These are phyloP conservation scores for Melampsora abietis-canadensis DNA, from an alignment of 1,284 basidiomycete species.

Conservation along the genomic window DNA sequence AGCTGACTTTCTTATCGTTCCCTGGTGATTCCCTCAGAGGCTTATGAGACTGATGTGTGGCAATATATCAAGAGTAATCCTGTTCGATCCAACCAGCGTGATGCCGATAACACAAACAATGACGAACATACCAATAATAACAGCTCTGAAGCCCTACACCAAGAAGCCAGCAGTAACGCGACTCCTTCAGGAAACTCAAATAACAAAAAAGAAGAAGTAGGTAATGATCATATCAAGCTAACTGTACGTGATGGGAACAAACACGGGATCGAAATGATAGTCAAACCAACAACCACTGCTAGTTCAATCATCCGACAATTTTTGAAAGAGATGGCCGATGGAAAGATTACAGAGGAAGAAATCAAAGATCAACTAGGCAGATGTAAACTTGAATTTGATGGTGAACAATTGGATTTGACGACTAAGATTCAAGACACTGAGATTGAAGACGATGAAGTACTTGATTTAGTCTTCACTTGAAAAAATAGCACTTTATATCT, in stretches of 20 bases:
- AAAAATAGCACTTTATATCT: not conserved
- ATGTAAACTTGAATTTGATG: slow-evolving; percentile 25
- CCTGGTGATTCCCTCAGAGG: slow-evolving; percentile 8
- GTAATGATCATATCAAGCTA: slow-evolving; percentile 2
- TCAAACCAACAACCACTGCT: not conserved
- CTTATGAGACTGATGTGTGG: slow-evolving; percentile 26
- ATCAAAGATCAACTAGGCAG: not conserved
- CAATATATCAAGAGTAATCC: slow-evolving; percentile 17
- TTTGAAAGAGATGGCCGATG: slow-evolving; percentile 6
- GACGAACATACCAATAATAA: not conserved
- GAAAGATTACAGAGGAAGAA: not conserved
- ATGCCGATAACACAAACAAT: not conserved
- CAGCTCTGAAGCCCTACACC: not conserved
- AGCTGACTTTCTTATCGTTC: not conserved
- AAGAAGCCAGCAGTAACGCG: not conserved
- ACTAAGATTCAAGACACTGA: slow-evolving; percentile 16
- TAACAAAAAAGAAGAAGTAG: too few relatives aligned
- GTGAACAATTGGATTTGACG: slow-evolving; percentile 5
- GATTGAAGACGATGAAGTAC: slow-evolving; percentile 17
- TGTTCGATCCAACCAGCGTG: not conserved
- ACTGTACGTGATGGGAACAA: slow-evolving; percentile 18
- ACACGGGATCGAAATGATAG: not conserved
- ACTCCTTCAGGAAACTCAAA: not conserved
- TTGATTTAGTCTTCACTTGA: slow-evolving; percentile 25
- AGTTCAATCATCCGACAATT: slow-evolving; percentile 19